These are phyloP conservation scores for Colletotrichum sp. DNA, from an alignment of 2,329 filamentous ascomycete species.

Conservation along the genomic window DNA sequence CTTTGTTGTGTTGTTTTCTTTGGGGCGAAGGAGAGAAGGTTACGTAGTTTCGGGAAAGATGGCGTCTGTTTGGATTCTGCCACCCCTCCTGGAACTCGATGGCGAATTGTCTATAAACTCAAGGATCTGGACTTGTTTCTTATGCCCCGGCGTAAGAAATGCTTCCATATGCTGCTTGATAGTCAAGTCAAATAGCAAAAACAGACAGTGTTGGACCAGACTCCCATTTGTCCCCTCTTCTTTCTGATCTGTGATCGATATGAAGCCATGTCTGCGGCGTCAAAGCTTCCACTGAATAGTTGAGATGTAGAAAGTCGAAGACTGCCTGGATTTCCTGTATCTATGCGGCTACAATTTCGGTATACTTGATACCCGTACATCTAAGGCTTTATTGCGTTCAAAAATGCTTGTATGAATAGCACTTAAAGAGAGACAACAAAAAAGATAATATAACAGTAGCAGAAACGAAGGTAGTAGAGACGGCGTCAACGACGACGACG, in stretches of 20 bases:
- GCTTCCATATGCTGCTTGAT: neutral
- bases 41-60: neutral
- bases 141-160: neutral
- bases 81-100: neutral
- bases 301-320: neutral
- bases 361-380: neutral
- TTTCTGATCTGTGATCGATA: neutral
- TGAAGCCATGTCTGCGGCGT: neutral
- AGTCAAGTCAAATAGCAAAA: neutral
- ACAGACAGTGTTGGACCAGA: neutral
- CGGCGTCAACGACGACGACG: accelerated
- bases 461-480: neutral
- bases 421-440: too few species aligned
- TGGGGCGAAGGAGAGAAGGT: neutral
- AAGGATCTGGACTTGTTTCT: neutral
- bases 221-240: neutral
- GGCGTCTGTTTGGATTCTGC: neutral
- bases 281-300: neutral
- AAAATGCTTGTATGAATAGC: neutral
- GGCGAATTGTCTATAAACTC: neutral
- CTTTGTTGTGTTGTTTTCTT: neutral
- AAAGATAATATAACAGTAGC: too few species aligned
- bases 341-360: neutral
- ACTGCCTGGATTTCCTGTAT: accelerated
- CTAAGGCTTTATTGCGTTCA: accelerated